Evolutionary conservation across 2,329 filamentous ascomycete genomes (phyloP).

Genomic region (Cercospora beticola): DNA sequence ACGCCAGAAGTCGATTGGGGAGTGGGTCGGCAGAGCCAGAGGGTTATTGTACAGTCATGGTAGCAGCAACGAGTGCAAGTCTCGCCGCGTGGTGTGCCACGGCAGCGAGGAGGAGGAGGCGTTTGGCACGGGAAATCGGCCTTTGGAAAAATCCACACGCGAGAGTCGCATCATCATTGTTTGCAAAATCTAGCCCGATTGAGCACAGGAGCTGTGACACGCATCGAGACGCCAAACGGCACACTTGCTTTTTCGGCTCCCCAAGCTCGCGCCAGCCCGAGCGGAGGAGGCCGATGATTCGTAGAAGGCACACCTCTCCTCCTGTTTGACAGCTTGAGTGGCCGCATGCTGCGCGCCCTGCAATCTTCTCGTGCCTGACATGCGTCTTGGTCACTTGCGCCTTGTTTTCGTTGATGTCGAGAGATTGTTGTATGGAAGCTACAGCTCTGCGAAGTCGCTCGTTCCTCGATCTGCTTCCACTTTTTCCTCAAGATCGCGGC

Average conservation of each 20-base stretch:
- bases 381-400: not conserved
- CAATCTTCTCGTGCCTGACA: not conserved
- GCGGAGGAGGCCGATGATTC: constrained; percentile 2
- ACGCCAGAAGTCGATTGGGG: not conserved
- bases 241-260: not conserved
- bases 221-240: not conserved
- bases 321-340: not conserved
- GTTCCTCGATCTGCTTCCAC: not conserved
- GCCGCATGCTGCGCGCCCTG: not conserved
- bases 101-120: not conserved
- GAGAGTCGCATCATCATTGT: constrained; percentile 2
- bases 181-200: constrained; percentile 1
- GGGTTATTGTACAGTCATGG: not conserved
- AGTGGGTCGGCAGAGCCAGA: not conserved
- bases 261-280: not conserved
- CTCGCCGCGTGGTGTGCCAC: not conserved
- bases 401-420: not conserved
- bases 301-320: not conserved
- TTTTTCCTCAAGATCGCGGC: not conserved
- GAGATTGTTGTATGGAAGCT: not conserved
- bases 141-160: not conserved
- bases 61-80: not conserved
- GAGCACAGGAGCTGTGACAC: not conserved
- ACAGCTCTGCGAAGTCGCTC: not conserved
- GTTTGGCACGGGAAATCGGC: constrained; percentile 1